These are phyloP conservation scores for Zarea fungicola DNA, from an alignment of 2,329 filamentous ascomycete genomes.

Conservation along the genomic window DNA sequence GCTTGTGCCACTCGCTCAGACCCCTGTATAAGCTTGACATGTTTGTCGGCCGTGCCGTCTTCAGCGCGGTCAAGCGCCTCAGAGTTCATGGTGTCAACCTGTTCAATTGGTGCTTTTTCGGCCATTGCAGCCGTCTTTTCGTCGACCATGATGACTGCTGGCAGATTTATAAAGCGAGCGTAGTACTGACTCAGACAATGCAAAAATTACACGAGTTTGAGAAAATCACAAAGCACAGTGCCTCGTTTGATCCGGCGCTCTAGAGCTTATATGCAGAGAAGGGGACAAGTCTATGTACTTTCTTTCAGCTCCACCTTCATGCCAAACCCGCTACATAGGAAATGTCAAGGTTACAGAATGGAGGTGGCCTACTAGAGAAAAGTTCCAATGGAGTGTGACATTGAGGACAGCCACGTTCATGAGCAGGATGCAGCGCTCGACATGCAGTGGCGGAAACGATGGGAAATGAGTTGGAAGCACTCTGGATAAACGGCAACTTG, in stretches of 20 bases:
- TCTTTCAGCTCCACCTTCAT: too few species aligned
- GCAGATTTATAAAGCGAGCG: not conserved
- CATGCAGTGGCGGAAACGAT: not conserved
- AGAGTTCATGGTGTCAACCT: not conserved
- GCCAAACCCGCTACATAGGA: not conserved
- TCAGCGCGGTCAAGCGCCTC: not conserved
- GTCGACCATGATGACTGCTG: not conserved
- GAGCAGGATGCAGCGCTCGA: not conserved
- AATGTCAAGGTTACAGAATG: not conserved
- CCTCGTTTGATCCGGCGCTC: too few species aligned
- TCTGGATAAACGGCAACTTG: too few species aligned
- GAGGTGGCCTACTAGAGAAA: too few species aligned
- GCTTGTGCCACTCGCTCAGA: conserved; percentile 4
- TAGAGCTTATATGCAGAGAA: too few species aligned
- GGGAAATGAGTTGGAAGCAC: too few species aligned
- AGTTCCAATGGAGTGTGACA: not conserved
- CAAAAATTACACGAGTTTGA: too few species aligned
- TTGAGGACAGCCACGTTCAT: not conserved
- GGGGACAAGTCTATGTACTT: too few species aligned
- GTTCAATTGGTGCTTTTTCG: not conserved
- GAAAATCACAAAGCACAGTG: too few species aligned
- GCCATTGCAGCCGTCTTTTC: not conserved
- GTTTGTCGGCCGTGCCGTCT: not conserved
- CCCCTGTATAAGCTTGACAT: conserved; percentile 3
- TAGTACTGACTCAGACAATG: too few species aligned